phyloP scores from a whole-genome alignment of 2,329 filamentous ascomycete species.

The Phyllachora maydis region DNA sequence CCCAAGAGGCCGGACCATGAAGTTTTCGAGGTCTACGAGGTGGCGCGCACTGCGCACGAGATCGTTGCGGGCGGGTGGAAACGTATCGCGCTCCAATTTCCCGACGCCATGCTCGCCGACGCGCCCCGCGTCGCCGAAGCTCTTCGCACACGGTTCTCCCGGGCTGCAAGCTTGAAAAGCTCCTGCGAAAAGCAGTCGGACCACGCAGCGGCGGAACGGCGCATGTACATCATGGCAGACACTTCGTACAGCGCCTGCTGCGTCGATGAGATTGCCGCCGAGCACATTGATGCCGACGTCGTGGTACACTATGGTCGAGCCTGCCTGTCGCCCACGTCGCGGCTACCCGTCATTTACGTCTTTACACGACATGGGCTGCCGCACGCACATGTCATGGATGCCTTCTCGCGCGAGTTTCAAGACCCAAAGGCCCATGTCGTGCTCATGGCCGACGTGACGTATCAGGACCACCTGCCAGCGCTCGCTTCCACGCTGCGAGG shows the following conservation, averaged over 20 bases:
- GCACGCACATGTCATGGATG: constrained; percentile 28
- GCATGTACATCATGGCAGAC: constrained; percentile 74
- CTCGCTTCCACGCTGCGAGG: constrained; percentile 32
- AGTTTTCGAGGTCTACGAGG: constrained; percentile 62
- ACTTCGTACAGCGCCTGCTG: constrained; percentile 96
- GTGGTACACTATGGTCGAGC: constrained; percentile 89
- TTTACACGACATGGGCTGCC: constrained; percentile 61
- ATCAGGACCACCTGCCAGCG: constrained; percentile 48
- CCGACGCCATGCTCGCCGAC: constrained; percentile 79
- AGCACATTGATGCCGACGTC: constrained; percentile 77
- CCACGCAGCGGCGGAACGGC: constrained; percentile 3
- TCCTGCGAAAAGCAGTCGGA: background rate
- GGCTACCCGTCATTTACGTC: constrained; percentile 75
- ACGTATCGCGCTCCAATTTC: constrained; percentile 82
- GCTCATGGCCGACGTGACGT: constrained; percentile 80
- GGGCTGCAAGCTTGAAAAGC: background rate
- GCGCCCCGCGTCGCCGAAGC: constrained; percentile 59
- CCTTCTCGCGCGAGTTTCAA: constrained; percentile 50
- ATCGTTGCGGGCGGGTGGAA: constrained; percentile 52
- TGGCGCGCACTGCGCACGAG: constrained; percentile 57
- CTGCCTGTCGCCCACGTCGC: constrained; percentile 74
- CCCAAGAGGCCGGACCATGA: constrained; percentile 37
- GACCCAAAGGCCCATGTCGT: constrained; percentile 44
- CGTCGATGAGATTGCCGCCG: constrained; percentile 88
- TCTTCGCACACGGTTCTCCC: constrained; percentile 18